phyloP scores from a whole-genome alignment of 371 early-diverging fungal genomes.

The Mortierella sp. region DNA sequence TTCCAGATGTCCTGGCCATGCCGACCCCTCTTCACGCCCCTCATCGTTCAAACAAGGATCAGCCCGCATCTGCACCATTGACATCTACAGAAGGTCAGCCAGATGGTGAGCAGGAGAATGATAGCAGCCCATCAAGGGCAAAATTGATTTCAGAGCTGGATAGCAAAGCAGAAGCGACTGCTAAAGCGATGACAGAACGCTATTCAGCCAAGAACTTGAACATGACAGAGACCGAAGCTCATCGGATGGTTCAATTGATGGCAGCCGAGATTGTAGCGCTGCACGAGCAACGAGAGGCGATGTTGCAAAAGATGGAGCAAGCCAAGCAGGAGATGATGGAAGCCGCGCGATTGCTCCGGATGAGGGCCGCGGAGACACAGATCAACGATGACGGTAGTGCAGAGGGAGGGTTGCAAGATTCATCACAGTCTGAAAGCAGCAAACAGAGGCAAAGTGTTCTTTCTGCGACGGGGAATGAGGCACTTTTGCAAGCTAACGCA shows the following conservation, averaged over 20 bases:
- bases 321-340: slow-evolving; percentile 41
- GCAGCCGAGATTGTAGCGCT: slow-evolving; percentile 40
- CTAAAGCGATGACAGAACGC: slow-evolving; percentile 44
- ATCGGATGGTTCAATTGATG: slow-evolving; percentile 44
- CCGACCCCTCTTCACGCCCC: slow-evolving; percentile 19
- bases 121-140: not conserved
- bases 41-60: not conserved
- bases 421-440: slow-evolving; percentile 6
- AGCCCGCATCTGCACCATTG: not conserved
- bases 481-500: too few relatives aligned
- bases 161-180: slow-evolving; percentile 27
- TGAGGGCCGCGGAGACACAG: slow-evolving; percentile 16
- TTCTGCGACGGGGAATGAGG: too few relatives aligned
- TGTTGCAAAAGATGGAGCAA: slow-evolving; percentile 25
- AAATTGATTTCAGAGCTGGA: slow-evolving; percentile 6
- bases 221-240: slow-evolving; percentile 49
- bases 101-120: not conserved
- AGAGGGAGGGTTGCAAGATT: not conserved
- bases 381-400: not conserved
- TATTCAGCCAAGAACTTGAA: slow-evolving; percentile 43
- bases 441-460: not conserved
- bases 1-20: slow-evolving; percentile 24
- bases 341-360: slow-evolving; percentile 32
- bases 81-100: not conserved
- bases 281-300: slow-evolving; percentile 28